Conservation (phyloP, 495 filamentous ascomycete species). For the Trichocladium uniseriatum region DNA sequence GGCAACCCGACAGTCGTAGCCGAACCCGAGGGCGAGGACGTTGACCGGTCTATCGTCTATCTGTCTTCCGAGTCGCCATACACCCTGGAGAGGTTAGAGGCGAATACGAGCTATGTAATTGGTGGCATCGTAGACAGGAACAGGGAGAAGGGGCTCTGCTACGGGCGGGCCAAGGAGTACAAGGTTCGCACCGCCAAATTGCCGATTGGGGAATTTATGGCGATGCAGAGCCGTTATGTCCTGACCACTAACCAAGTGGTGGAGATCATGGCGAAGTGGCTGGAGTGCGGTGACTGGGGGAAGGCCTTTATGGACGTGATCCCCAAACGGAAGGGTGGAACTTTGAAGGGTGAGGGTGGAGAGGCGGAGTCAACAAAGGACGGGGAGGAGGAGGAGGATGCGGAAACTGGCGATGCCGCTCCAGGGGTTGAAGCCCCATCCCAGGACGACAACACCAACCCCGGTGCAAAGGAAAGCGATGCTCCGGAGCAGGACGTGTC, state of each 20-base stretch:
- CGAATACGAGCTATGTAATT: conserved; percentile 84
- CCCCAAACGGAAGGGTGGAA: conserved; percentile 73
- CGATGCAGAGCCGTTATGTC: conserved; percentile 74
- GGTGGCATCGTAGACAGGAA: conserved; percentile 94
- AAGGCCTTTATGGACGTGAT: conserved; percentile 79
- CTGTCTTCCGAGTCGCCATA: conserved; percentile 78
- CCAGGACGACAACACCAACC: not conserved
- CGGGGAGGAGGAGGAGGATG: conserved; percentile 12
- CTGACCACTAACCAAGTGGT: conserved; percentile 89
- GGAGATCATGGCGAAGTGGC: conserved; percentile 91
- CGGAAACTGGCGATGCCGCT: not conserved
- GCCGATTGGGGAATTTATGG: conserved; percentile 85
- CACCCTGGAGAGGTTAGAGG: conserved; percentile 67
- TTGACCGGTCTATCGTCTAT: conserved; percentile 57
- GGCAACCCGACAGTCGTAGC: conserved; percentile 7
- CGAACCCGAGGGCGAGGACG: conserved; percentile 28
- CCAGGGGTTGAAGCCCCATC: not conserved
- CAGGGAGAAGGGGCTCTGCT: conserved; percentile 86
- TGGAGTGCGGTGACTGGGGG: conserved; percentile 83
- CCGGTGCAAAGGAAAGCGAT: not conserved
- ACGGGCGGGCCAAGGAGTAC: conserved; percentile 62
- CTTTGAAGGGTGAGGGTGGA: conserved; percentile 33
- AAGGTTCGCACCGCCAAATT: conserved; percentile 81
- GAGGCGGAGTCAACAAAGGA: conserved; percentile 23
- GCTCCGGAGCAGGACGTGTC: not conserved